A percentile compares a stretch with the other conserved stretches of the same genome.
These are phyloP conservation scores for Saccharomycopsis javanensis DNA, from an alignment of 805 yeast genomes.

Conservation along the genomic window DNA sequence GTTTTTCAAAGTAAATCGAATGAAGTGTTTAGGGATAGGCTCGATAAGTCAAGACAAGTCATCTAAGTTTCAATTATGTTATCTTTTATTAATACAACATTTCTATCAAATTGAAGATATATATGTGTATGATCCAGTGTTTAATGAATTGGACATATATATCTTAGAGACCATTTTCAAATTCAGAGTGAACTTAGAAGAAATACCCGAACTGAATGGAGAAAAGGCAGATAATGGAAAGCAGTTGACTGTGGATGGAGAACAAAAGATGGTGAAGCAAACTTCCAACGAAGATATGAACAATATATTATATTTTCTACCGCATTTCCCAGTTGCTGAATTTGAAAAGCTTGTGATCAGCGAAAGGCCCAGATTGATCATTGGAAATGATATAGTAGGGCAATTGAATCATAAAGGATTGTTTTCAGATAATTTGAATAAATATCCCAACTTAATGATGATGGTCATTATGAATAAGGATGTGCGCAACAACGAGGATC, in stretches of 20 bases:
- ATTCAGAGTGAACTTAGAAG: background rate
- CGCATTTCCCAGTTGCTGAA: constrained; percentile 10
- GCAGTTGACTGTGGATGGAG: too few species aligned
- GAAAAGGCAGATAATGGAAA: background rate
- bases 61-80: constrained; percentile 7
- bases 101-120: constrained; percentile 16
- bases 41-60: constrained; percentile 2
- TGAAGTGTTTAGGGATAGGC: constrained; percentile 9
- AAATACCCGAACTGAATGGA: background rate
- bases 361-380: constrained; percentile 1
- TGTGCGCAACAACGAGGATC: background rate
- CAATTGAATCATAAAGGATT: constrained; percentile 2
- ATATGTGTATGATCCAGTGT: constrained; percentile 33
- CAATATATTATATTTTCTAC: constrained; percentile 5
- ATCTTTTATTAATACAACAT: background rate
- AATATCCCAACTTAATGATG: background rate
- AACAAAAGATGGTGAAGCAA: too few species aligned
- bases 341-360: constrained; percentile 2
- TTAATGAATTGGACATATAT: constrained; percentile 24
- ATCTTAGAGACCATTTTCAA: constrained; percentile 19
- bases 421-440: background rate
- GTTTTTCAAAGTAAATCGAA: too few species aligned
- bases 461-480: background rate
- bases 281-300: background rate
- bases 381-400: constrained; percentile 6